Evolutionary conservation across 371 early-diverging fungal species (phyloP).

Genomic region (Basidiobolus meristosporus): DNA sequence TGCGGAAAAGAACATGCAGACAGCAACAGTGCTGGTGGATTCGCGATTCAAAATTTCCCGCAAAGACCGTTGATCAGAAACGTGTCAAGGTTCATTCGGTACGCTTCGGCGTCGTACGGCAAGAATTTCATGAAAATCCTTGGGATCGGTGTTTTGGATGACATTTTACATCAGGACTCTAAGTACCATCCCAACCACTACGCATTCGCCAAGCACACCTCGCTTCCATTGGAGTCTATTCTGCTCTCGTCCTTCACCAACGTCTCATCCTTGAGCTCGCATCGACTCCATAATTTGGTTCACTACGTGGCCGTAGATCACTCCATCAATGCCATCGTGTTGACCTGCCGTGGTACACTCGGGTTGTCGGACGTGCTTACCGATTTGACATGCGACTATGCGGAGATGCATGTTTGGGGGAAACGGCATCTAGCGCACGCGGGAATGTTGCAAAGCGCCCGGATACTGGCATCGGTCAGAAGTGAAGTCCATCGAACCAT

Average conservation of each 20-base stretch:
- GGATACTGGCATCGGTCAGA: slow-evolving; percentile 29
- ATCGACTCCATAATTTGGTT: slow-evolving; percentile 46
- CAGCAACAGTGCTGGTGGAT: slow-evolving; percentile 4
- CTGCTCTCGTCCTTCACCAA: slow-evolving; percentile 38
- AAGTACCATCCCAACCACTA: slow-evolving; percentile 45
- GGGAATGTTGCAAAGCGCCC: slow-evolving; percentile 61
- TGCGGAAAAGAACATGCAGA: neutral
- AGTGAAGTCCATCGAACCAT: slow-evolving; percentile 47
- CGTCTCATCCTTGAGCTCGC: slow-evolving; percentile 7
- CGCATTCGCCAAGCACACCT: slow-evolving; percentile 47
- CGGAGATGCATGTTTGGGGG: slow-evolving; percentile 2
- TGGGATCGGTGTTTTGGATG: slow-evolving; percentile 45
- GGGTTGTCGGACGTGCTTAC: slow-evolving; percentile 72
- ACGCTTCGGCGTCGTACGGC: slow-evolving; percentile 64
- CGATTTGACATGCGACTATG: slow-evolving; percentile 51
- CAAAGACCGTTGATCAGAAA: slow-evolving; percentile 17
- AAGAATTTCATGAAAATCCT: slow-evolving; percentile 65
- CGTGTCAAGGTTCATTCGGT: slow-evolving; percentile 51
- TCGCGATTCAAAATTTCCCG: slow-evolving; percentile 9
- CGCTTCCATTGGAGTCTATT: slow-evolving; percentile 38
- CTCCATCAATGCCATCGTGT: slow-evolving; percentile 41
- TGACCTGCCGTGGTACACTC: slow-evolving; percentile 81
- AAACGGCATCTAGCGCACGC: slow-evolving; percentile 34
- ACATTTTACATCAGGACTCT: slow-evolving; percentile 17
- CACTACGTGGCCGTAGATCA: slow-evolving; percentile 78